Evolutionary conservation across 441 rosid species (phyloP).

Genomic region (Hura crepitans): DNA sequence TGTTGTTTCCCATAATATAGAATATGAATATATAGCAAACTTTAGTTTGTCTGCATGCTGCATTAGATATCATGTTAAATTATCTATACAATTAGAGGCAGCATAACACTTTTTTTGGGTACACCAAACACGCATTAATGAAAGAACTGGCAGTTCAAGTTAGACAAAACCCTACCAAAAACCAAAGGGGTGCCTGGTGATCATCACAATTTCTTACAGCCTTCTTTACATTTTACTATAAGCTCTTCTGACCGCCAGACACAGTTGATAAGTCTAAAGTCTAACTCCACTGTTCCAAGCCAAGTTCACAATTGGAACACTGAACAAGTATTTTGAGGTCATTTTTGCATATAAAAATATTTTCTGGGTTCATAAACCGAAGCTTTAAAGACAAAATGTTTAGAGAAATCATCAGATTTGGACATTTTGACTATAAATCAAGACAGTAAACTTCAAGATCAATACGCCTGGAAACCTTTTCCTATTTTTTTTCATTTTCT

Average conservation of each 20-base stretch:
- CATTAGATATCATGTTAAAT: slow-evolving; percentile 4
- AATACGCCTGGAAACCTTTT: neutral
- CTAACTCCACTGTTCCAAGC: neutral
- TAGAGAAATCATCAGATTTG: neutral
- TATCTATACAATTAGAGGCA: neutral
- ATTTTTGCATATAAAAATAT: neutral
- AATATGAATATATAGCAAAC: neutral
- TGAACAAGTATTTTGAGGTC: neutral
- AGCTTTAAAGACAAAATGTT: neutral
- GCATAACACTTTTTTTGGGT: neutral
- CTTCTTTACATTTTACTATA: neutral
- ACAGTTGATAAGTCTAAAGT: neutral
- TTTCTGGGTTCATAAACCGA: neutral
- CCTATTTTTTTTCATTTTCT: neutral
- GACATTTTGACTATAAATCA: neutral
- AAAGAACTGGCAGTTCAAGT: neutral
- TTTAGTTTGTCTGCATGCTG: neutral
- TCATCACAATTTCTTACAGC: neutral
- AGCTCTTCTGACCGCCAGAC: neutral
- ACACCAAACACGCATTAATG: neutral
- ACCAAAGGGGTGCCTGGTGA: neutral
- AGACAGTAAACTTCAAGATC: neutral
- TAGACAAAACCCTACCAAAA: neutral
- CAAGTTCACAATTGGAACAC: neutral
- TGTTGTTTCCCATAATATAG: neutral